Evolutionary conservation across 2,329 filamentous ascomycete genomes (phyloP), one percentile per base, ranked within the genome.

Genomic region (Sporothrix globosa): DNA sequence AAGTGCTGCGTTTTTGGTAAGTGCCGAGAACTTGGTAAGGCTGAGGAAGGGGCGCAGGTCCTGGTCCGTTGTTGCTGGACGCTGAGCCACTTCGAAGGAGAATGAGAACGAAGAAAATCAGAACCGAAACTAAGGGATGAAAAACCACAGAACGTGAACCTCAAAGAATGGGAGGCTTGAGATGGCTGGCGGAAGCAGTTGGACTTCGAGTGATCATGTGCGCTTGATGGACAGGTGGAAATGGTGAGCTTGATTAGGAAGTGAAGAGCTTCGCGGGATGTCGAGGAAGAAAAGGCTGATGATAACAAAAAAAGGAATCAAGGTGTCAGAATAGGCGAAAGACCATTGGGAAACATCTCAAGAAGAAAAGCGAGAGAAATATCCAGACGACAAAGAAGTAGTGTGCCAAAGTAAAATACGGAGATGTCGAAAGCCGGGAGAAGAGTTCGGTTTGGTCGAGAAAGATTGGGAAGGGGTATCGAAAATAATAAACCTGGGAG

Each of bases 391-490:
- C 24, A 61, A 61, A 17, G 7, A 13, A 21, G 68, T 27, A 27
- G 10, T 30, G 41, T 44, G 14, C 41, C 30, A 69, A 46, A 46
- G 41, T 21, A 24, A 65, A 65, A 48, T 34, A 56, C 46, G 34
- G 58, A 34, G 68, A 54, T 54, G 56, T 63, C 6, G 46, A 63
- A 39, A 19, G 41, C 24, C 50, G 21, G 44, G 44, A 27, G 34
- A 30, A 52, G 14, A 63, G 44, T 30, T 44, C 58, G 24, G 52
- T 60, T 53, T 53, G 50, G 30, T 39, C 19, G 41, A 53, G 54
- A 56, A 19, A 61, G 24, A 41, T 46, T 56, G 53, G 53, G 67
- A 48, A 60, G 54, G 67, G 46, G 56, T 69, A 41, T 69, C 24
- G 24, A 65, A 39, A 68, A 34, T 48, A 50, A 58, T 30, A 56